Percentiles rank a stretch among this genome's conserved stretches.
phyloP scores from a whole-genome alignment of 2,329 filamentous ascomycete genomes.

The Penicillium aurantiogriseum region DNA sequence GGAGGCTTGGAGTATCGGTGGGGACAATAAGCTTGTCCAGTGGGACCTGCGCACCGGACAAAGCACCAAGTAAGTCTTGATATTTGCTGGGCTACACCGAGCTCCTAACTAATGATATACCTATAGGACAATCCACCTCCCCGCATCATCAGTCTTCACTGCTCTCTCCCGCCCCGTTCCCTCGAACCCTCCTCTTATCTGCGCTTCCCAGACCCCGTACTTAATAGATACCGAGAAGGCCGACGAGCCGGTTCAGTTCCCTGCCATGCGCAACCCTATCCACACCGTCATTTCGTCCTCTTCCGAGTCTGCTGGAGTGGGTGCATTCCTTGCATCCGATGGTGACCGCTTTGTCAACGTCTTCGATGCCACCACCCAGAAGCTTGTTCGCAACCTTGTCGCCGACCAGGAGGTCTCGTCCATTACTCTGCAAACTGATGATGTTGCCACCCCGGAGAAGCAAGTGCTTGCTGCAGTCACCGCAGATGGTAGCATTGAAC shows the following conservation, averaged over 20 bases:
- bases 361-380: conserved; percentile 45
- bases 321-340: conserved; percentile 50
- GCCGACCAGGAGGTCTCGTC: conserved; percentile 48
- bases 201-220: conserved; percentile 51
- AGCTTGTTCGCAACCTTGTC: conserved; percentile 49
- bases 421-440: conserved; percentile 36
- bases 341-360: conserved; percentile 52
- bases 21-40: conserved; percentile 53
- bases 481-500: conserved; percentile 49
- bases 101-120: conserved; percentile 14
- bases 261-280: conserved; percentile 51
- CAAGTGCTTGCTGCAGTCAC: conserved; percentile 49
- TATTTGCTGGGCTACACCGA: conserved; percentile 6
- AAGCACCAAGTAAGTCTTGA: conserved; percentile 42
- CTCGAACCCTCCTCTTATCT: conserved; percentile 46
- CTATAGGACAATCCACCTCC: conserved; percentile 45
- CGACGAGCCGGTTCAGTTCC: conserved; percentile 44
- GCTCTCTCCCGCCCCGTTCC: conserved; percentile 44
- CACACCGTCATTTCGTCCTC: conserved; percentile 48
- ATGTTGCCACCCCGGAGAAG: conserved; percentile 30
- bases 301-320: conserved; percentile 32
- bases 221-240: conserved; percentile 44
- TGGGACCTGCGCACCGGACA: conserved; percentile 50
- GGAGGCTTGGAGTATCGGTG: conserved; percentile 55
- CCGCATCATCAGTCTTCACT: conserved; percentile 40